Conservation (phyloP, 129 eudicot species). For the Dittrichia graveolens region DNA sequence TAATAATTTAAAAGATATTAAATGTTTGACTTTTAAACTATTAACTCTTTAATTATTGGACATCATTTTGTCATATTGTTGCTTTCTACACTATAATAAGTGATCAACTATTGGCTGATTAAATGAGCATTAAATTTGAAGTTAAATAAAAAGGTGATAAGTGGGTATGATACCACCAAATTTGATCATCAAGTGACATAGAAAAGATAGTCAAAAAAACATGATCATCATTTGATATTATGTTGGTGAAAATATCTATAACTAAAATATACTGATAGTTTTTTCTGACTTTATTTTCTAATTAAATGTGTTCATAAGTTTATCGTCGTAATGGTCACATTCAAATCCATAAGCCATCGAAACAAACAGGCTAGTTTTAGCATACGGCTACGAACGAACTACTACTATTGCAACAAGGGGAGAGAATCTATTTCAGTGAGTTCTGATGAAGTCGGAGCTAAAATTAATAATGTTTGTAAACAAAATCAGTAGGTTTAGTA, state of each 20-base stretch:
- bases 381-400: no score
- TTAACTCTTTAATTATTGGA: no score
- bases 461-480: no score
- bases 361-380: no score
- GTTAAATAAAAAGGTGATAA: background rate
- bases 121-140: background rate
- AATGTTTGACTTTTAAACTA: no score
- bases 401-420: no score
- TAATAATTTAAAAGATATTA: no score
- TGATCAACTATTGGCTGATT: slow-evolving; percentile 2
- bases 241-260: slow-evolving; percentile 2
- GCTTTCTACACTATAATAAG: background rate
- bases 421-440: no score
- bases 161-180: slow-evolving; percentile 7
- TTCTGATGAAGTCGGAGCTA: no score
- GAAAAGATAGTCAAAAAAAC: slow-evolving; percentile 5
- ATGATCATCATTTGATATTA: slow-evolving; percentile 2
- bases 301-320: background rate
- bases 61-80: background rate
- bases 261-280: background rate
- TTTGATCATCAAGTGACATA: slow-evolving; percentile 1
- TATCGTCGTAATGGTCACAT: no score
- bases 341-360: no score
- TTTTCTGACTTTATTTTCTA: background rate
- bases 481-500: no score